A percentile compares a stretch with the other conserved stretches of the same genome.
Conservation (phyloP, 2,329 filamentous ascomycete species). For the Ophiostoma triangulosporum region DNA sequence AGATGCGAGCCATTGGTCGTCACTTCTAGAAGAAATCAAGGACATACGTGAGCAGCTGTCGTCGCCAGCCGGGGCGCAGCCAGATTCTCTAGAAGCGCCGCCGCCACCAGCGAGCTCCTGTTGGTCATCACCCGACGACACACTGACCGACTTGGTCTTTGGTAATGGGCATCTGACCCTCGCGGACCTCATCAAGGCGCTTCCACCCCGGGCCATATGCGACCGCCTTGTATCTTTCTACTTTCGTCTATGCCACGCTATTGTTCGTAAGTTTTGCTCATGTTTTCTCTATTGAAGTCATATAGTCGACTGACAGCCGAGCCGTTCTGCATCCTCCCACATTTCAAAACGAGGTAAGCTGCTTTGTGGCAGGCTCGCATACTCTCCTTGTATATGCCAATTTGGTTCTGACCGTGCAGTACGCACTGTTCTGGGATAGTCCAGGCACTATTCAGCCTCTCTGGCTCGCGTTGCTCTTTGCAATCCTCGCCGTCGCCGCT, state of each 20-base stretch:
- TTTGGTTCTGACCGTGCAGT: too few species aligned
- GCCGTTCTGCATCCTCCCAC: slow-evolving; percentile 1
- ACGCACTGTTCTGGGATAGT: not conserved
- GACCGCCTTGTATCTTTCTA: not conserved
- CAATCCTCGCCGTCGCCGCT: not conserved
- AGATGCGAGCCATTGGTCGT: slow-evolving; percentile 23
- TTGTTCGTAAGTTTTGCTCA: not conserved
- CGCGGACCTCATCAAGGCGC: not conserved
- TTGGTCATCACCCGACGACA: not conserved
- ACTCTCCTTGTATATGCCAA: too few species aligned
- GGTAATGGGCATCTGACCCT: not conserved
- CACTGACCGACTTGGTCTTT: not conserved
- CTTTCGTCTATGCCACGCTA: not conserved
- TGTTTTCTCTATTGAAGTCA: not conserved
- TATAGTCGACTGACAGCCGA: not conserved
- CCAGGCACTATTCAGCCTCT: not conserved
- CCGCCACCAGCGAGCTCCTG: not conserved
- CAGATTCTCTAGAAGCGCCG: not conserved
- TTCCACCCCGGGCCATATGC: not conserved
- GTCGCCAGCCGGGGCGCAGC: not conserved
- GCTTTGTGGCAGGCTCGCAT: too few species aligned
- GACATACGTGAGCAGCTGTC: slow-evolving; percentile 21
- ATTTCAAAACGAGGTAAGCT: slow-evolving; percentile 3
- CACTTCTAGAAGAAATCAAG: slow-evolving; percentile 23
- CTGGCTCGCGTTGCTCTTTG: not conserved